Percentiles rank a stretch among this genome's conserved stretches.
Conservation (phyloP, 805 yeast species). For the Dipodascus albidus region DNA sequence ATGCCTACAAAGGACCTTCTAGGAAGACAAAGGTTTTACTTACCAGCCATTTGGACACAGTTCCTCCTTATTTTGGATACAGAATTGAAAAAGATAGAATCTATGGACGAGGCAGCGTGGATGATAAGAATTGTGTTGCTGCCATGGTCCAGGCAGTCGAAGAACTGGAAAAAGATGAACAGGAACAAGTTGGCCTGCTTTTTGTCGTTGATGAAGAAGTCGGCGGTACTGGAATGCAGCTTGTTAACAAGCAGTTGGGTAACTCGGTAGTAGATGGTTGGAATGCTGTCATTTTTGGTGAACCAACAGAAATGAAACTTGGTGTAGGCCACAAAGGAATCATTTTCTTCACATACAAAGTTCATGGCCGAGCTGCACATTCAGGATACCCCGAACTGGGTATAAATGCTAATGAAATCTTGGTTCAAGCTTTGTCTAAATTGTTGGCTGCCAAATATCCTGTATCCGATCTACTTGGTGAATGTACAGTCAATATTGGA, state of each 20-base stretch:
- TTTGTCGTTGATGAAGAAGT: slow-evolving; percentile 65
- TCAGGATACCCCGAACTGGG: slow-evolving; percentile 66
- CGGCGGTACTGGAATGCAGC: slow-evolving; percentile 52
- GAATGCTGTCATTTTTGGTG: slow-evolving; percentile 60
- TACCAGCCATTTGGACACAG: slow-evolving; percentile 63
- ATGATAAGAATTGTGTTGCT: slow-evolving; percentile 64
- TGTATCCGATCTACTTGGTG: slow-evolving; percentile 40
- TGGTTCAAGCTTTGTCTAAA: slow-evolving; percentile 39
- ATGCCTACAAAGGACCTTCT: slow-evolving; percentile 39
- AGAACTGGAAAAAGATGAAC: slow-evolving; percentile 31
- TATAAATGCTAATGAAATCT: slow-evolving; percentile 45
- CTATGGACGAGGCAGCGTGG: slow-evolving; percentile 57
- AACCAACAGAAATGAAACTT: slow-evolving; percentile 59
- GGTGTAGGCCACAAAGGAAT: slow-evolving; percentile 65
- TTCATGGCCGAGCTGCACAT: slow-evolving; percentile 50
- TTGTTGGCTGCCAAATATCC: slow-evolving; percentile 39
- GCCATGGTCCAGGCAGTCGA: slow-evolving; percentile 45
- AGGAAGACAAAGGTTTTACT: slow-evolving; percentile 39
- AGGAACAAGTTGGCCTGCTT: slow-evolving; percentile 47
- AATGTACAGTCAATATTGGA: slow-evolving; percentile 53
- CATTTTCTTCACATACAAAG: slow-evolving; percentile 31
- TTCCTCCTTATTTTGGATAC: slow-evolving; percentile 54
- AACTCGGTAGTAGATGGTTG: slow-evolving; percentile 28
- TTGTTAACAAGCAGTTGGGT: slow-evolving; percentile 31
- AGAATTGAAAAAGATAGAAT: slow-evolving; percentile 34